Evolutionary conservation across 1,139 yeast genomes (phyloP).

Genomic region (Fermentozyma sake): DNA sequence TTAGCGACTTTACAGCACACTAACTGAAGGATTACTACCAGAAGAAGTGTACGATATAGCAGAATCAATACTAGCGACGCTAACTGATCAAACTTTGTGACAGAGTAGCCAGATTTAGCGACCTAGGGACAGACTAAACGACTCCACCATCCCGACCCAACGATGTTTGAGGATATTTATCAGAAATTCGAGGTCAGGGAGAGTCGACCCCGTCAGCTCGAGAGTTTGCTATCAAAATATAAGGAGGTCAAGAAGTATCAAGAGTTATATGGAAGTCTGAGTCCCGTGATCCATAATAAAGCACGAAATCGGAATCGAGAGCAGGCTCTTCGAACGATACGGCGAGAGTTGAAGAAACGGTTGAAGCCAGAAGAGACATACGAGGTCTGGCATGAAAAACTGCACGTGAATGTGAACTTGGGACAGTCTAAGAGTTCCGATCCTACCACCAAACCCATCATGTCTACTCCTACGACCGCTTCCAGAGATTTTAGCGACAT

Average conservation of each 20-base stretch:
- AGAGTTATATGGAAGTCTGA: slow-evolving; percentile 10
- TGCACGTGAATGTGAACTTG: slow-evolving; percentile 11
- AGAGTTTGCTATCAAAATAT: slow-evolving; percentile 15
- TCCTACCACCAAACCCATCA: too few relatives aligned
- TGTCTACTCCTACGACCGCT: too few relatives aligned
- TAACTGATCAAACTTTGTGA: too few relatives aligned
- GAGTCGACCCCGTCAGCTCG: slow-evolving; percentile 5
- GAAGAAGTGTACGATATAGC: too few relatives aligned
- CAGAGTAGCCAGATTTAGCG: too few relatives aligned
- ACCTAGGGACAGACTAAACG: too few relatives aligned
- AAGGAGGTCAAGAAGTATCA: slow-evolving; percentile 15
- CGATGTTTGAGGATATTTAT: slow-evolving; percentile 11
- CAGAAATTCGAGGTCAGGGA: slow-evolving; percentile 4
- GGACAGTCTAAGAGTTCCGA: slow-evolving; percentile 3
- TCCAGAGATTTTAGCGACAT: too few relatives aligned
- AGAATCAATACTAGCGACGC: too few relatives aligned
- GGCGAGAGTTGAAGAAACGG: slow-evolving; percentile 9
- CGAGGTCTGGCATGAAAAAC: slow-evolving; percentile 33
- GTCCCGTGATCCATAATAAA: slow-evolving; percentile 1
- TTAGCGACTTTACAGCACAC: too few relatives aligned
- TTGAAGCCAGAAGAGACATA: slow-evolving; percentile 34
- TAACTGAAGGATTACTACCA: too few relatives aligned
- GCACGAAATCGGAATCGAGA: slow-evolving; percentile 4
- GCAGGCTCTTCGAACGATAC: slow-evolving; percentile 9
- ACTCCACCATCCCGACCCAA: too few relatives aligned